Conservation (phyloP, 495 filamentous ascomycete genomes). For the Tuber microsphaerosporum region DNA sequence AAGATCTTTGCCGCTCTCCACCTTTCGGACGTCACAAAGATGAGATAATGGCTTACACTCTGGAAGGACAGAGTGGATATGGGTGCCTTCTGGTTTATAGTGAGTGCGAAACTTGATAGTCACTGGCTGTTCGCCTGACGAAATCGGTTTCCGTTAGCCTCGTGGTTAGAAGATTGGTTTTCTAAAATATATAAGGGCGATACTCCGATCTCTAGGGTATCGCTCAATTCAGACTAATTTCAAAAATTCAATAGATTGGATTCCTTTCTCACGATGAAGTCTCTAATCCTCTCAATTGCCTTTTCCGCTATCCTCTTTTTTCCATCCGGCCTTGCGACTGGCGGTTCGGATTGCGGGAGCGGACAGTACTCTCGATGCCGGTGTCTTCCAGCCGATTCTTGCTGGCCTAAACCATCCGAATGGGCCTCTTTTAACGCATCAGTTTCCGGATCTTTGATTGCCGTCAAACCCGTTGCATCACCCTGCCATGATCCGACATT, state of each 20-base stretch:
- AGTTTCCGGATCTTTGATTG: slow-evolving; percentile 31
- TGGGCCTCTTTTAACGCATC: slow-evolving; percentile 31
- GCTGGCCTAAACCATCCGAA: slow-evolving; percentile 24
- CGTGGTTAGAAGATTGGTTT: not conserved
- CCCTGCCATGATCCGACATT: slow-evolving; percentile 37
- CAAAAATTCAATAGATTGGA: not conserved
- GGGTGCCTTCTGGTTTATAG: not conserved
- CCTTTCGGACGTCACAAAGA: not conserved
- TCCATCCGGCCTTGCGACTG: not conserved
- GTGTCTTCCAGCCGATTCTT: slow-evolving; percentile 25
- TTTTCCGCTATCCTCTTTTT: not conserved
- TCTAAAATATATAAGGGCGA: not conserved
- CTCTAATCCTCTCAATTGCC: not conserved
- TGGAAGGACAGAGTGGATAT: not conserved
- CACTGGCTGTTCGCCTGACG: not conserved
- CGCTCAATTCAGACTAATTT: not conserved
- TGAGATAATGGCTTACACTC: not conserved
- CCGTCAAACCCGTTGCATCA: slow-evolving; percentile 28
- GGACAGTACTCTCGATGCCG: slow-evolving; percentile 12
- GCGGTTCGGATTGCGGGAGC: not conserved
- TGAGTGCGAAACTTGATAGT: not conserved
- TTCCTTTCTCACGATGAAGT: not conserved
- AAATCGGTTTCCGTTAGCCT: not conserved
- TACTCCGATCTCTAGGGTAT: not conserved
- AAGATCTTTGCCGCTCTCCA: not conserved